These are phyloP conservation scores for Rhizoclosmatium sp. DNA, from an alignment of 192 early-diverging fungal genomes.

Conservation along the genomic window DNA sequence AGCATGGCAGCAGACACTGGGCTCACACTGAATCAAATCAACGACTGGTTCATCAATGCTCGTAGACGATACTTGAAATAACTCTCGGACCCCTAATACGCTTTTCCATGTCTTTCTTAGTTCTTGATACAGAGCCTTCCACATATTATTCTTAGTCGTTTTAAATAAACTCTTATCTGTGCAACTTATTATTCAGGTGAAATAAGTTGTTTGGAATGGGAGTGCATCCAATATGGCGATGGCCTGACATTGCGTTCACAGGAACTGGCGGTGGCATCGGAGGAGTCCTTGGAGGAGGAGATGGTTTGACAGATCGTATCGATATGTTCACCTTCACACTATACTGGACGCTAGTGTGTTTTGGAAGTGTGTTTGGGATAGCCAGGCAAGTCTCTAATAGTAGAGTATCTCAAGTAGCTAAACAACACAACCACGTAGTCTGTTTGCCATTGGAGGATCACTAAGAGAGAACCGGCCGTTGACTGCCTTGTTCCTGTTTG, in stretches of 20 bases:
- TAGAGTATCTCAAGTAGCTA: neutral
- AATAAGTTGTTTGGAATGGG: neutral
- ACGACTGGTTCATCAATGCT: slow-evolving; percentile 83
- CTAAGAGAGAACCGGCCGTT: neutral
- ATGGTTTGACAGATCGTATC: slow-evolving; percentile 3
- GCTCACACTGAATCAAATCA: slow-evolving; percentile 71
- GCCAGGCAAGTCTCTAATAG: slow-evolving; percentile 9
- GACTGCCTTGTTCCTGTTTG: slow-evolving; percentile 1
- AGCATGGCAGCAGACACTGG: slow-evolving; percentile 59
- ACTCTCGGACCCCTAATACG: neutral
- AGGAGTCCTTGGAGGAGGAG: slow-evolving; percentile 15
- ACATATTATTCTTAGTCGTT: too few relatives aligned
- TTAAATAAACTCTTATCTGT: too few relatives aligned
- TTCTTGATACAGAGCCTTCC: neutral
- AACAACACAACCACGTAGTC: neutral
- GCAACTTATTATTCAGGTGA: neutral
- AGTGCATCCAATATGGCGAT: slow-evolving; percentile 8
- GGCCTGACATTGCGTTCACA: slow-evolving; percentile 25
- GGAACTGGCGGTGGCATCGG: slow-evolving; percentile 32
- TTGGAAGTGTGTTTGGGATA: slow-evolving; percentile 17
- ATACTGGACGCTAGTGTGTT: slow-evolving; percentile 14
- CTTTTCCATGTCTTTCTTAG: neutral
- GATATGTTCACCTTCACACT: slow-evolving; percentile 30
- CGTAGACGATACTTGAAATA: slow-evolving; percentile 55
- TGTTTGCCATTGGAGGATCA: neutral